Percentiles rank a stretch among this genome's conserved stretches.
These are phyloP conservation scores for Cronartium quercuum DNA, from an alignment of 1,284 basidiomycete genomes.

Conservation along the genomic window DNA sequence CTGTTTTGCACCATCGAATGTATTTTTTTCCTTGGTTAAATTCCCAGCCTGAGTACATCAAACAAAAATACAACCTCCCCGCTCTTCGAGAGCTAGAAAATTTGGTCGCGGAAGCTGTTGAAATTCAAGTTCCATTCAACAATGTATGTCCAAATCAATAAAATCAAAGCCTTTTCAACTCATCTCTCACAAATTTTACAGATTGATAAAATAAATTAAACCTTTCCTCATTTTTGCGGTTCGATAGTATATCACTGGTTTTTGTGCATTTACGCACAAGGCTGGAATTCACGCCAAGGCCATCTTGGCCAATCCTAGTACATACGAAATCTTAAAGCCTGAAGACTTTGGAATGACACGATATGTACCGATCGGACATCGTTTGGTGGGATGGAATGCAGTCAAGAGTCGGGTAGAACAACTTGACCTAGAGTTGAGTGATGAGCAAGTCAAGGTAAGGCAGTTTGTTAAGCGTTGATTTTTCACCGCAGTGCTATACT, in stretches of 20 bases:
- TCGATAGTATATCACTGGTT: slow-evolving; percentile 63
- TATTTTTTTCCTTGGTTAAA: neutral
- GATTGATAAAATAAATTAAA: neutral
- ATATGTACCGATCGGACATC: slow-evolving; percentile 98
- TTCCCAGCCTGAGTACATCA: slow-evolving; percentile 87
- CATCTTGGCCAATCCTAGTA: slow-evolving; percentile 98
- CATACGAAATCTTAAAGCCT: slow-evolving; percentile 91
- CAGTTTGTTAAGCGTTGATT: neutral
- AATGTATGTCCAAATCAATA: slow-evolving; percentile 62
- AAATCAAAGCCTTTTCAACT: too few species aligned
- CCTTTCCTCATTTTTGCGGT: neutral
- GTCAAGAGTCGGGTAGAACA: slow-evolving; percentile 99
- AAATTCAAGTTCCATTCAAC: slow-evolving; percentile 96
- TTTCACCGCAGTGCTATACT: neutral
- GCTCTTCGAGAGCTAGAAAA: slow-evolving; percentile 99
- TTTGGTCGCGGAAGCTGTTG: slow-evolving; percentile 95
- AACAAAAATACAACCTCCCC: slow-evolving; percentile 95
- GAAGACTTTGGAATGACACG: slow-evolving; percentile 96
- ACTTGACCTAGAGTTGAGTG: slow-evolving; percentile 75
- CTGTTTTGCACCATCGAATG: neutral
- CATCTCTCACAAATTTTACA: too few species aligned
- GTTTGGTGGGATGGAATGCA: slow-evolving; percentile 95
- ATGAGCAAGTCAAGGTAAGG: slow-evolving; percentile 61
- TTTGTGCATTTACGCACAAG: slow-evolving; percentile 99
- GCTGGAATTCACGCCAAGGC: slow-evolving; percentile 99